Evolutionary conservation across 495 filamentous ascomycete genomes (phyloP).

Genomic region (Staphylotrichum tortipilum): DNA sequence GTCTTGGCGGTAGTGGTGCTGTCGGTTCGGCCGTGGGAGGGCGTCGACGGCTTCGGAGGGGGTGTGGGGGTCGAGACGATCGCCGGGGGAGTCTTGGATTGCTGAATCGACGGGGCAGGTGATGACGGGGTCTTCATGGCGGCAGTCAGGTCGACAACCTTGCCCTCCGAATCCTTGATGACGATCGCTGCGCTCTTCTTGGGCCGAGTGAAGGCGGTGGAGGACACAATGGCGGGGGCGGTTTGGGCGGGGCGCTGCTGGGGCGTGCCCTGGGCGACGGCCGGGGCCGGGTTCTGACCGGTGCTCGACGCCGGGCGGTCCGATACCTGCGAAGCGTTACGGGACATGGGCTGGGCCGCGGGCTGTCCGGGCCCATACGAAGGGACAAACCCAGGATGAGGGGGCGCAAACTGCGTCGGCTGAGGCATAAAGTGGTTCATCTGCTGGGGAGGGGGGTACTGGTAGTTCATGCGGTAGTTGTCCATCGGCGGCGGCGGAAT

Average conservation of each 20-base stretch:
- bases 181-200: conserved; percentile 61
- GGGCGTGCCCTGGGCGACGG: conserved; percentile 36
- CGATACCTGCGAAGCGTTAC: conserved; percentile 73
- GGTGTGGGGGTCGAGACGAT: conserved; percentile 46
- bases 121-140: conserved; percentile 35
- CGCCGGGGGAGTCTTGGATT: conserved; percentile 45
- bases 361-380: conserved; percentile 32
- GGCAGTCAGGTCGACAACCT: conserved; percentile 39
- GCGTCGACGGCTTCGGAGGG: conserved; percentile 37
- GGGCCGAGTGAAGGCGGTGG: conserved; percentile 49
- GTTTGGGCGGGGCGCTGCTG: conserved; percentile 48
- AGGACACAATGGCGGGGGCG: conserved; percentile 50
- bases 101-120: conserved; percentile 39
- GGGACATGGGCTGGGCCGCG: conserved; percentile 64
- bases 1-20: conserved; percentile 39
- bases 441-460: conserved; percentile 26
- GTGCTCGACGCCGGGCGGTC: conserved; percentile 73
- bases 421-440: conserved; percentile 40
- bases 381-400: conserved; percentile 37
- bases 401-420: conserved; percentile 33
- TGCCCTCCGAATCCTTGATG: conserved; percentile 72
- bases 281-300: conserved; percentile 47
- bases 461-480: conserved; percentile 19
- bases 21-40: conserved; percentile 41
- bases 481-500: conserved; percentile 22